phyloP scores from a whole-genome alignment of 495 filamentous ascomycete genomes.

The Tuber microsphaerosporum region DNA sequence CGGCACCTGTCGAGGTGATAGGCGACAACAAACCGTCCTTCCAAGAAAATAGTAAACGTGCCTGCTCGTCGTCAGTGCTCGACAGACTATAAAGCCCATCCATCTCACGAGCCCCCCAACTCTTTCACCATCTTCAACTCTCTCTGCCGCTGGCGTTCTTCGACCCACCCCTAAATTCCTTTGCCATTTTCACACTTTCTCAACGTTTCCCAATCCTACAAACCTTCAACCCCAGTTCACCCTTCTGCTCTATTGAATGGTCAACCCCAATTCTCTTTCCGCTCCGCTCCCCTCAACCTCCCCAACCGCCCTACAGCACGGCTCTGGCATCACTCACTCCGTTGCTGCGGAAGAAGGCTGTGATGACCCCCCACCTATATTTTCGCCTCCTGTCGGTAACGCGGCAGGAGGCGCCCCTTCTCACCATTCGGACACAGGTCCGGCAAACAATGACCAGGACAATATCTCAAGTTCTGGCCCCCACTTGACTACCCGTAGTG shows the following conservation, averaged over 20 bases:
- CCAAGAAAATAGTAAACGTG: background rate
- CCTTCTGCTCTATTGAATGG: slow-evolving; percentile 40
- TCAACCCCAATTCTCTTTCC: slow-evolving; percentile 38
- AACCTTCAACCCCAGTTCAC: slow-evolving; percentile 10
- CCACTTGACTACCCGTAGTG: slow-evolving; percentile 22
- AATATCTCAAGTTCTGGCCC: slow-evolving; percentile 9
- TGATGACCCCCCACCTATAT: slow-evolving; percentile 42
- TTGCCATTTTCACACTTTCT: background rate
- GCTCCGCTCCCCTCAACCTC: slow-evolving; percentile 34
- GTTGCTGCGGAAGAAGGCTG: slow-evolving; percentile 37
- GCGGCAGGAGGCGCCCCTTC: slow-evolving; percentile 41
- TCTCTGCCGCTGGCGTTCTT: background rate
- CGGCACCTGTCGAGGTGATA: background rate
- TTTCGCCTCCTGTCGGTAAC: slow-evolving; percentile 42
- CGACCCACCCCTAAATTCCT: background rate
- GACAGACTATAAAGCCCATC: slow-evolving; percentile 22
- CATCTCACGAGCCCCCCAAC: background rate
- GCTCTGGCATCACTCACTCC: slow-evolving; percentile 37
- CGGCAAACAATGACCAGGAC: slow-evolving; percentile 13
- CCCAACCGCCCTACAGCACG: slow-evolving; percentile 37
- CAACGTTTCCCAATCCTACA: background rate
- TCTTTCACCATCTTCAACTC: slow-evolving; percentile 12
- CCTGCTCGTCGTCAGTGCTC: background rate
- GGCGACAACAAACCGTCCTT: background rate
- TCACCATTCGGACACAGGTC: slow-evolving; percentile 22